Conservation (phyloP, 495 filamentous ascomycete genomes). For the Aspergillus coremiiformis region DNA sequence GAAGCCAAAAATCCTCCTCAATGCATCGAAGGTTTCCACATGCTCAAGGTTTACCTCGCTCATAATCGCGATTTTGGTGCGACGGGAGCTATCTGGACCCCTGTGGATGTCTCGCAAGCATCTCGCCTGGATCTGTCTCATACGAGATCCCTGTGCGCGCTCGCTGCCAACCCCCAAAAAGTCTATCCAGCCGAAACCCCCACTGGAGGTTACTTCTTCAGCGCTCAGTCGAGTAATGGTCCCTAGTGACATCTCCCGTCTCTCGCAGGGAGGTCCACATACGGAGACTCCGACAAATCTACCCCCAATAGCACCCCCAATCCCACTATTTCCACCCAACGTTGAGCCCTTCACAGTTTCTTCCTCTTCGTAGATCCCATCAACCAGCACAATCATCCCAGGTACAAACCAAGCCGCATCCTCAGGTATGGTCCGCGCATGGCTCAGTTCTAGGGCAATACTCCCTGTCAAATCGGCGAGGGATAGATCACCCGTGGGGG, state of each 20-base stretch:
- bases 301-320: slow-evolving; percentile 83
- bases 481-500: slow-evolving; percentile 75
- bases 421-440: slow-evolving; percentile 72
- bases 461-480: slow-evolving; percentile 82
- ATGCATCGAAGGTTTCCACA: slow-evolving; percentile 64
- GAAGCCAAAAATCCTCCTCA: slow-evolving; percentile 62
- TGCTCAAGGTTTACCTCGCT: slow-evolving; percentile 82
- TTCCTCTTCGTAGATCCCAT: slow-evolving; percentile 92
- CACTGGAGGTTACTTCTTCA: slow-evolving; percentile 52
- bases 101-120: slow-evolving; percentile 23
- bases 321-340: slow-evolving; percentile 65
- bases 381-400: slow-evolving; percentile 90
- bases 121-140: slow-evolving; percentile 65
- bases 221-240: slow-evolving; percentile 47
- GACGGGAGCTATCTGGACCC: slow-evolving; percentile 23
- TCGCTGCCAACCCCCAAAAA: slow-evolving; percentile 89
- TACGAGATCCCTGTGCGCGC: slow-evolving; percentile 69
- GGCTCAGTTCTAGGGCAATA: slow-evolving; percentile 73
- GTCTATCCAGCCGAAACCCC: slow-evolving; percentile 93
- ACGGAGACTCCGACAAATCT: slow-evolving; percentile 84
- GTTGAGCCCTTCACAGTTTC: slow-evolving; percentile 57
- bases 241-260: slow-evolving; percentile 69
- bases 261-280: slow-evolving; percentile 84
- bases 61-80: slow-evolving; percentile 59
- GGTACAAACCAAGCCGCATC: slow-evolving; percentile 86